Evolutionary conservation across 352 stramenopile genomes (phyloP), one percentile per base, ranked within the genome.

Genomic region (Pythium phragmiticola): DNA sequence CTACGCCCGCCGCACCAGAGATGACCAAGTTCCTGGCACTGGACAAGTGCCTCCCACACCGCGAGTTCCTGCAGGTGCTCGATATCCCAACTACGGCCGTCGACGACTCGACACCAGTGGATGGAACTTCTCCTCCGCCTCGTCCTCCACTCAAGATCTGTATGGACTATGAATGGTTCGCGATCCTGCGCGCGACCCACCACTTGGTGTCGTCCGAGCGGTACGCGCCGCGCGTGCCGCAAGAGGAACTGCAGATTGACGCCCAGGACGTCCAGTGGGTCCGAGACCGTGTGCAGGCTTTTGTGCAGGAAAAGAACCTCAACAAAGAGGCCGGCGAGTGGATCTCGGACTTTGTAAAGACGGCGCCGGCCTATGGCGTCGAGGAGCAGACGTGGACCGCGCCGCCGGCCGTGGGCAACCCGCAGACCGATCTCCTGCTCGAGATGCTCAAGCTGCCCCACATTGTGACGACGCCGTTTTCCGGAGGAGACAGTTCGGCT

Each of bases 11-110:
- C 17, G 28, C 52, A 5, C 13, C 46, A 7, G 63, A 65, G 37
- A 66, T 73, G 66, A 99, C 97, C 28, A 87, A 89, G 39, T 99
- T 99, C 75, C 68, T 99, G n/a, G 97, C 97, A 28, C 80, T 99
- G n/a, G 98, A 99, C 83, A 99, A 99, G 75, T 99, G 96, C 63
- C 81, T 99, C 4, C 97, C 94, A 13, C 85, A 91, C 47, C 77
- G 96, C 23, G 88, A 98, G 34, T 98, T 98, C 68, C 81, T 99
- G 37, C 94, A 99, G 56, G 88, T 99, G 34, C 53, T 98, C 5
- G 78, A 98, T 55, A 84, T 97, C 64, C 57, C 70, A 14, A 55
- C 64, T 37, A 23, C 52, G 13, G 12, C 21, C 41, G 51, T 46
- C 16, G 57, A 42, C 21, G 39, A 26, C 28, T 42, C 26, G 2